Base-by-base conservation (phyloP, 768 basidiomycete genomes). In the Cantharellus cinnabarinus region DNA sequence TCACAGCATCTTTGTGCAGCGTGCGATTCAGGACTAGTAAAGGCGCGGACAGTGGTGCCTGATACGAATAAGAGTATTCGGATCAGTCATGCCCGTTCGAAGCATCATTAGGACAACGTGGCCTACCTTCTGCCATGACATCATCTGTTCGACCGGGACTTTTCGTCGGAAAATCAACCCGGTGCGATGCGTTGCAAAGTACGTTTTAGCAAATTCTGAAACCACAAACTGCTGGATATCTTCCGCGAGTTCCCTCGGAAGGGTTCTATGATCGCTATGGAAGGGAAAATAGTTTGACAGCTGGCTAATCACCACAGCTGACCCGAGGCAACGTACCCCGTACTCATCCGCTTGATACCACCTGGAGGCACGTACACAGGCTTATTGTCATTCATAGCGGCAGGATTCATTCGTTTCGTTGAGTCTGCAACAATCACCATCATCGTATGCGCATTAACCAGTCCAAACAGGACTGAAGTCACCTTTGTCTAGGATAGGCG, bases 181-280 rank as follows among this genome's bases (percentile, higher is more conserved):
- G 4, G 81, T 85, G n/a, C 83, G 78, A 65, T 90, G 88, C 1
- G 82, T 89, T 15, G 89, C 86, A 67, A 97, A 93, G 68, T 93
- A 94, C 63, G 81, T 82, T 52, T 74, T 75, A 41, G 91, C 89
- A 68, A 85, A 95, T 42, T 89, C 84, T 0, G 83, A 84, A 66
- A 87, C 80, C 3, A 82, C 81, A 69, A 94, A 93, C 63, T 84
- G 84, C 64, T 85, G 81, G 48, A 94, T 94, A 64, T 91, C 87
- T 38, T 79, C 79, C 2, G 81, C 83, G 44, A 93, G 79, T 60
- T 83, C 86, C 38, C 81, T 74, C 0, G 90, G 90, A 35, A 94
- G 74, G 14, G 81, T 76, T 4, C 83, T 89, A 66, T 85, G 82
- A 50, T 77, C 79, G 53, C 87, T 90, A 62, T 38, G 44, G 38